These are phyloP conservation scores for Penicillium silybi DNA, from an alignment of 495 filamentous ascomycete species.

Conservation along the genomic window DNA sequence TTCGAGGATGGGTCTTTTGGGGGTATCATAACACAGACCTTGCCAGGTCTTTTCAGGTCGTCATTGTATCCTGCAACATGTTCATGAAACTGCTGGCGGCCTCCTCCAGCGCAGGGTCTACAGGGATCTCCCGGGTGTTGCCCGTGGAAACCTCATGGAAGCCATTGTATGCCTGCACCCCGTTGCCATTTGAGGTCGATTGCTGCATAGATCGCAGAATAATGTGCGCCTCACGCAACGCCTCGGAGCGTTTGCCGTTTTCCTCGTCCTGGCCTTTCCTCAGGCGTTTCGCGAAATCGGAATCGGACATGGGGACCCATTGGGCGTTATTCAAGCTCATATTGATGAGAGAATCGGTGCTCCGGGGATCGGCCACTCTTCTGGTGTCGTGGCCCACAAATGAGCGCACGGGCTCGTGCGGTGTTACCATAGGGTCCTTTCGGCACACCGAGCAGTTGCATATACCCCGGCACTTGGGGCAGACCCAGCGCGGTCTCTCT, in stretches of 20 bases:
- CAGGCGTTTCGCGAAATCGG: constrained; percentile 47
- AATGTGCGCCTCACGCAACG: not conserved
- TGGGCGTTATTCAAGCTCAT: constrained; percentile 77
- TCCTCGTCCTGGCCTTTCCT: constrained; percentile 48
- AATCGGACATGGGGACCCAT: constrained; percentile 62
- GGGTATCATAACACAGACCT: not conserved
- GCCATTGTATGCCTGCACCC: not conserved
- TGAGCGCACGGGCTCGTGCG: constrained; percentile 79
- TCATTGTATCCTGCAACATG: not conserved
- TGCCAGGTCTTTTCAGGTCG: not conserved
- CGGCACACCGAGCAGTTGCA: constrained; percentile 84
- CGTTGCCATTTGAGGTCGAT: not conserved
- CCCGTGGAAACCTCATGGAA: not conserved
- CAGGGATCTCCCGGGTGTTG: constrained; percentile 30
- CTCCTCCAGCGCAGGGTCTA: constrained; percentile 47
- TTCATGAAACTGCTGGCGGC: constrained; percentile 8
- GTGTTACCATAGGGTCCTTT: constrained; percentile 50
- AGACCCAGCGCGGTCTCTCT: constrained; percentile 77
- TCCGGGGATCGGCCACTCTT: constrained; percentile 81
- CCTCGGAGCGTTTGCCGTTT: constrained; percentile 26
- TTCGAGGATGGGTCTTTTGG: not conserved
- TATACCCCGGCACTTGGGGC: constrained; percentile 75
- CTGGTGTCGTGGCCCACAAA: constrained; percentile 85
- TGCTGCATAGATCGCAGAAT: not conserved
- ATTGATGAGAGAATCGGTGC: constrained; percentile 80